phyloP scores from a whole-genome alignment of 1,284 basidiomycete genomes.

The Rhodotorula mucilaginosa region DNA sequence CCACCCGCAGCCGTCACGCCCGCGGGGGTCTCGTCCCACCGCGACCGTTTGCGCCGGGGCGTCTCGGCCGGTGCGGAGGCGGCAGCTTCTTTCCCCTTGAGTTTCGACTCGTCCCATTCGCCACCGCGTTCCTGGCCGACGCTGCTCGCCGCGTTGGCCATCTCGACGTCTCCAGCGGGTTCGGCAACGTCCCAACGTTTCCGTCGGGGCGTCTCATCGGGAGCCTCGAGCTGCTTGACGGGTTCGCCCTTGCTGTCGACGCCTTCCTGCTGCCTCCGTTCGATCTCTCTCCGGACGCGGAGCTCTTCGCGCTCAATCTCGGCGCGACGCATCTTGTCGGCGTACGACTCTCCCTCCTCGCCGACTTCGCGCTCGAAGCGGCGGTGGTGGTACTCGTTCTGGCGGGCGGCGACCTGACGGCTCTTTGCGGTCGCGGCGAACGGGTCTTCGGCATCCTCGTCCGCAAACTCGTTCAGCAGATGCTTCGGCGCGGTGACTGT shows the following conservation, averaged over 20 bases:
- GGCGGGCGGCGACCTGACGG: conserved; percentile 88
- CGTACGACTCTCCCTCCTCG: conserved; percentile 79
- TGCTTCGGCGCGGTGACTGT: conserved; percentile 85
- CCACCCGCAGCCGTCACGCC: conserved; percentile 49
- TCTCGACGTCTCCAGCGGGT: conserved; percentile 53
- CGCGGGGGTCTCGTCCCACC: conserved; percentile 88
- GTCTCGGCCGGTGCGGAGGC: conserved; percentile 59
- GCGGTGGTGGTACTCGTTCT: conserved; percentile 93
- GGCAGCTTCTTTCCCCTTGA: conserved; percentile 64
- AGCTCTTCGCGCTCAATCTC: conserved; percentile 91
- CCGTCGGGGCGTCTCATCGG: conserved; percentile 67
- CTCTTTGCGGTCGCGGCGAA: conserved; percentile 88
- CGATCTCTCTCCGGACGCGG: conserved; percentile 77
- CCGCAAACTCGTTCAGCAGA: conserved; percentile 85
- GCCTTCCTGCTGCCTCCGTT: conserved; percentile 77
- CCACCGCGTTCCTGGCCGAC: conserved; percentile 41
- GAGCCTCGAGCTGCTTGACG: conserved; percentile 61
- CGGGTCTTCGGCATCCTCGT: conserved; percentile 87
- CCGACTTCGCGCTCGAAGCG: conserved; percentile 74
- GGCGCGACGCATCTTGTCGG: conserved; percentile 90
- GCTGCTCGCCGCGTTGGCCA: conserved; percentile 41
- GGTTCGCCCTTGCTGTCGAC: conserved; percentile 68
- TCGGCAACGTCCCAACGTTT: conserved; percentile 77
- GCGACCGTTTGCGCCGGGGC: conserved; percentile 84
- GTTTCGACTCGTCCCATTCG: conserved; percentile 54